Evolutionary conservation across 1,284 basidiomycete genomes (phyloP), one percentile per base, ranked within the genome.

Genomic region (Heliocybe sulcata): DNA sequence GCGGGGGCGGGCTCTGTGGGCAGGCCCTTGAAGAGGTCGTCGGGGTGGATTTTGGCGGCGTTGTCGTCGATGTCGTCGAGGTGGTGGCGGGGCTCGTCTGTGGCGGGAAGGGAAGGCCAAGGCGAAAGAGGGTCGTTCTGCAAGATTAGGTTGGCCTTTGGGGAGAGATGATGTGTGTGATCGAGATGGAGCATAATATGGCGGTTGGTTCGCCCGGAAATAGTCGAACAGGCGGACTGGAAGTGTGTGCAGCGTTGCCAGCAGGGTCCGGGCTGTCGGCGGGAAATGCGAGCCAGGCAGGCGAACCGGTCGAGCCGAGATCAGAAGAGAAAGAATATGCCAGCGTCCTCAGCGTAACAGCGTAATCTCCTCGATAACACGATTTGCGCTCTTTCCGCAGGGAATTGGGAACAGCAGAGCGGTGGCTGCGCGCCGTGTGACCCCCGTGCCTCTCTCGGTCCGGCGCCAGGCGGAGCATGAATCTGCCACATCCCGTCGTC

Each of bases 141-240:
- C 60, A 74, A 72, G 64, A 77, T 75, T 65, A 77, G 68, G 69
- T 75, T 73, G 60, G 75, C 67, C 61, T 75, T 74, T 69, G 65
- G 60, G 70, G 70, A 63, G 73, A 67, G 59, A 73, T 70, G 57
- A 56, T 60, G 63, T 69, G 68, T 79, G 63, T 73, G 80, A 81
- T 82, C 80, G 72, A 82, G 74, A 74, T 80, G 78, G 70, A 82
- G 77, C 80, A 82, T 81, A 64, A 61, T 52, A 58, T 26, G 10
- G 38, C 35, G 27, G 45, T 54, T 54, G 54, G 57, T 45, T 56
- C 56, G 51, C 61, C 65, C 66, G 59, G 63, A 66, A 61, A 61
- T 62, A 63, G 61, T 57, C 57, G 56, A 60, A 60, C 22, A 38
- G 35, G 48, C 33, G 33, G 51, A 49, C 20, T 59, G 56, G 58